Evolutionary conservation across 2,329 filamentous ascomycete genomes (phyloP).

Genomic region (Stagonosporopsis vannaccii): DNA sequence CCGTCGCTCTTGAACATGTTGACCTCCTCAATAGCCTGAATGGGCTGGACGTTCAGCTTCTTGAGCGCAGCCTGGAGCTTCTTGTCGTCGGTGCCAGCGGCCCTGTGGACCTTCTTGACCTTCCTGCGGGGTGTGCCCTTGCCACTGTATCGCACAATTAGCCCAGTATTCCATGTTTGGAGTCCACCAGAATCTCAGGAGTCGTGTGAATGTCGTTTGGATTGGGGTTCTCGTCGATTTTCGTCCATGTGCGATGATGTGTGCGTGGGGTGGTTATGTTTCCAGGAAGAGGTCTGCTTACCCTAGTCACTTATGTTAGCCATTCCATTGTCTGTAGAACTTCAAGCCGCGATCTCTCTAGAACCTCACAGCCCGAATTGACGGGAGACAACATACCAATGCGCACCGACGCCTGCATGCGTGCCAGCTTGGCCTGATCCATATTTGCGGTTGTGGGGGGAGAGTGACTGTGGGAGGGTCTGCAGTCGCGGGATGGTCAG

Average conservation of each 20-base stretch:
- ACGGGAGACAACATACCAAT: constrained; percentile 48
- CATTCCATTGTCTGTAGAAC: constrained; percentile 22
- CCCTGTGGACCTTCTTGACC: constrained; percentile 97
- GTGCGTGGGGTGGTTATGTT: constrained; percentile 31
- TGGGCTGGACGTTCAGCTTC: constrained; percentile 99
- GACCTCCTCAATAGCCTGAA: constrained; percentile 99
- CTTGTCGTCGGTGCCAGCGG: constrained; percentile 96
- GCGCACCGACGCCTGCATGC: constrained; percentile 54
- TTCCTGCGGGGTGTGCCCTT: constrained; percentile 98
- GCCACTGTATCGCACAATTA: constrained; percentile 66
- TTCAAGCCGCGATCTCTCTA: constrained; percentile 2
- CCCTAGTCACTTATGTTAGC: constrained; percentile 39
- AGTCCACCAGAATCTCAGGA: background rate
- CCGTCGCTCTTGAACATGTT: constrained; percentile 99
- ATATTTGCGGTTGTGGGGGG: constrained; percentile 50
- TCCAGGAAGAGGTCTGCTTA: constrained; percentile 38
- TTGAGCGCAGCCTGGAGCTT: constrained; percentile 97
- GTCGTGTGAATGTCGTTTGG: background rate
- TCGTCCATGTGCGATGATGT: constrained; percentile 13
- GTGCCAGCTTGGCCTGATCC: constrained; percentile 56
- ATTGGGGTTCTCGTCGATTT: constrained; percentile 2
- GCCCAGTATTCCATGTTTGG: constrained; percentile 22
- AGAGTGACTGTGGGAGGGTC: constrained; percentile 31
- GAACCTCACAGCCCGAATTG: background rate
- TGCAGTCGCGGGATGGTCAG: constrained; percentile 29